A percentile compares a stretch with the other conserved stretches of the same genome.
These are phyloP conservation scores for Kluyveromyces aestuarii DNA, from an alignment of 805 yeast genomes.

Conservation along the genomic window DNA sequence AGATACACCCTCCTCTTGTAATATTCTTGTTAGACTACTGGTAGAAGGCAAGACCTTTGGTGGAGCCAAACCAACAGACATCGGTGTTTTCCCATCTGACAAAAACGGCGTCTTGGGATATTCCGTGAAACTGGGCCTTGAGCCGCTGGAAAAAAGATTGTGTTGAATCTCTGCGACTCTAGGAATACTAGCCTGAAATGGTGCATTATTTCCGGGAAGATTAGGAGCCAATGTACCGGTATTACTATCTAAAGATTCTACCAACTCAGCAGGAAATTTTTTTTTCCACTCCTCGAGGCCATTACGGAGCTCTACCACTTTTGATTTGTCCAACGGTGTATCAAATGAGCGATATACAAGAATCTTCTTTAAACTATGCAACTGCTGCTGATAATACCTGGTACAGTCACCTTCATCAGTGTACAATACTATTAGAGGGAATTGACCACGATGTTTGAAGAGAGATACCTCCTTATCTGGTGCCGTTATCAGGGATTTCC, in stretches of 20 bases:
- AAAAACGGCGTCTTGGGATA: slow-evolving; percentile 22
- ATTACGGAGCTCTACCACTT: slow-evolving; percentile 14
- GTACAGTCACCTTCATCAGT: slow-evolving; percentile 14
- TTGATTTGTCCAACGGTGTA: slow-evolving; percentile 15
- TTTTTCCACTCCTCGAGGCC: slow-evolving; percentile 21
- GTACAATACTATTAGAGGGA: slow-evolving; percentile 57
- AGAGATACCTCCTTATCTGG: slow-evolving; percentile 45
- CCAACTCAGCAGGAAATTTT: background rate
- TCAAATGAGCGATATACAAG: slow-evolving; percentile 21
- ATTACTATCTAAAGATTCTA: background rate
- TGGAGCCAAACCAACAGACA: background rate
- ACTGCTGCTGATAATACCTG: slow-evolving; percentile 16
- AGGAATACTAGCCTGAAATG: background rate
- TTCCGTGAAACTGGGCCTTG: slow-evolving; percentile 6
- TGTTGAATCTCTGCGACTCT: background rate
- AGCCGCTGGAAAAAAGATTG: background rate
- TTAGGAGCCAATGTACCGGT: background rate
- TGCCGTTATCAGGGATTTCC: slow-evolving; percentile 45
- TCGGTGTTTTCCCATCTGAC: background rate
- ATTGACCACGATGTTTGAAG: slow-evolving; percentile 46
- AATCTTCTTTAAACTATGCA: slow-evolving; percentile 15
- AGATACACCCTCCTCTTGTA: slow-evolving; percentile 3
- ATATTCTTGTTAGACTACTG: slow-evolving; percentile 1
- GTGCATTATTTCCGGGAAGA: background rate
- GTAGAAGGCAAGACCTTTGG: background rate